phyloP scores from a whole-genome alignment of 352 stramenopile genomes.

The Globisporangium lucens region DNA sequence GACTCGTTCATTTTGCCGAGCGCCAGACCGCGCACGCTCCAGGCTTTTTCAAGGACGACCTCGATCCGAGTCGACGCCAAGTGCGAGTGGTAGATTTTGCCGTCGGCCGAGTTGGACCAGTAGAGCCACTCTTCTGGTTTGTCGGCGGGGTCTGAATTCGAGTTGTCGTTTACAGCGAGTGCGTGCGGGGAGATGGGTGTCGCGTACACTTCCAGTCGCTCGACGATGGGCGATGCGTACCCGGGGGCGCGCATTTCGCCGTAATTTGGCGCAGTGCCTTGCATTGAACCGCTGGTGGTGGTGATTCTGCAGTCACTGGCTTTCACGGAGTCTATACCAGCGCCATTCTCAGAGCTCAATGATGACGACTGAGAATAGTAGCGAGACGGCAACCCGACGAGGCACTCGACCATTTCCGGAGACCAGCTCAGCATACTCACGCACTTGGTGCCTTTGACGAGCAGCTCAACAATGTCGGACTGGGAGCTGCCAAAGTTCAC shows the following conservation, averaged over 20 bases:
- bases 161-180: conserved; percentile 36
- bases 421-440: conserved; percentile 43
- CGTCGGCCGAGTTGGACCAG: conserved; percentile 70
- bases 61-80: conserved; percentile 40
- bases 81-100: conserved; percentile 58
- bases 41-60: conserved; percentile 37
- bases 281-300: conserved; percentile 49
- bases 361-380: conserved; percentile 15
- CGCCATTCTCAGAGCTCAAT: not conserved
- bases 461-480: conserved; percentile 34
- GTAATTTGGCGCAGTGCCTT: conserved; percentile 36
- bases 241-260: conserved; percentile 49
- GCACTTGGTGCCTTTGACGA: conserved; percentile 37
- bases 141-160: not conserved
- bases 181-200: conserved; percentile 43
- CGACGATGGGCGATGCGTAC: conserved; percentile 48
- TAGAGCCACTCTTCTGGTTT: conserved; percentile 41
- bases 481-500: conserved; percentile 42
- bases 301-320: conserved; percentile 47
- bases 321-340: conserved; percentile 12
- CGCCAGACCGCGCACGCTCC: conserved; percentile 52
- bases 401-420: conserved; percentile 45
- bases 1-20: conserved; percentile 16
- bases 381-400: conserved; percentile 40
- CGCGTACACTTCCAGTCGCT: conserved; percentile 35